A percentile compares a stretch with the other conserved stretches of the same genome.
These are phyloP conservation scores for Stephania japonica DNA, from an alignment of 164 flowering plant species.

Conservation along the genomic window DNA sequence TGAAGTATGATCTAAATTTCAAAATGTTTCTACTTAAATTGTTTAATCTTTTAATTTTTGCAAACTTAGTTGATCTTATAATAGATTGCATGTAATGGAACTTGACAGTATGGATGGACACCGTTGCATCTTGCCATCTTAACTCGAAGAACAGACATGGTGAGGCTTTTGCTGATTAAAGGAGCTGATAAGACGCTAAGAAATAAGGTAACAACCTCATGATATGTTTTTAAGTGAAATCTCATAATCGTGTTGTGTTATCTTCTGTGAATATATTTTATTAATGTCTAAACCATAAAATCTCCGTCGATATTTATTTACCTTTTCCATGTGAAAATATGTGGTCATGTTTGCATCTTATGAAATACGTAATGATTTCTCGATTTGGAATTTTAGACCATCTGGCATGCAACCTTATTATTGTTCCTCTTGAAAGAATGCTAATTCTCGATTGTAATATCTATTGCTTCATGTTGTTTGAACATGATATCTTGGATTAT, in stretches of 20 bases:
- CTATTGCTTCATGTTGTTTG: no score
- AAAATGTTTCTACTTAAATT: neutral
- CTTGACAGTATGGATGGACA: conserved; percentile 88
- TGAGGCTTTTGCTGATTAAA: conserved; percentile 78
- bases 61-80: neutral
- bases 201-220: conserved; percentile 48
- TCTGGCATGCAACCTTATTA: no score
- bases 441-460: no score
- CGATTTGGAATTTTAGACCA: no score
- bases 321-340: no score
- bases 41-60: neutral
- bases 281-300: no score
- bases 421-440: no score
- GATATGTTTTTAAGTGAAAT: neutral
- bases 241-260: neutral
- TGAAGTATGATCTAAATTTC: conserved; percentile 40
- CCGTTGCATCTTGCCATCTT: conserved; percentile 93
- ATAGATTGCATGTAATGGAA: neutral
- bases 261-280: neutral
- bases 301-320: no score
- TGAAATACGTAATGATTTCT: no score
- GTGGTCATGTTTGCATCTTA: no score
- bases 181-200: conserved; percentile 75
- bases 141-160: conserved; percentile 71
- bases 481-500: no score